Evolutionary conservation across 768 basidiomycete species (phyloP).

Genomic region (Mycena haematopus): DNA sequence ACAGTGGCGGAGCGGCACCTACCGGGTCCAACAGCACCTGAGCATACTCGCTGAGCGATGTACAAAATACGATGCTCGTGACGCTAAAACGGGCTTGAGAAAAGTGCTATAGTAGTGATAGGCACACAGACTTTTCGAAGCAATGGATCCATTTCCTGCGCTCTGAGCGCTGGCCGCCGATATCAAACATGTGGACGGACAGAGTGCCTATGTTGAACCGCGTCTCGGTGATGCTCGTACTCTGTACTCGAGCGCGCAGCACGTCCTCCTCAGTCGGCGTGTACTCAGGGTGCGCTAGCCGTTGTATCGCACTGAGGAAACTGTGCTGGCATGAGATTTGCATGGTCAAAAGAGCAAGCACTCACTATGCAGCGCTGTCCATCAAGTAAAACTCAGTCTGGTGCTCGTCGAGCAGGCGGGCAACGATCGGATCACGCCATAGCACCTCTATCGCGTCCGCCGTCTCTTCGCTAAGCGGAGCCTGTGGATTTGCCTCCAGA

Average conservation of each 20-base stretch:
- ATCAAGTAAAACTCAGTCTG: slow-evolving; percentile 77
- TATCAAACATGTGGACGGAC: slow-evolving; percentile 59
- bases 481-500: neutral
- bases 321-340: slow-evolving; percentile 37
- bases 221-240: slow-evolving; percentile 79
- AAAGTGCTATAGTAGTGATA: neutral
- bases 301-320: slow-evolving; percentile 70
- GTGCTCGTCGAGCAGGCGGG: slow-evolving; percentile 37
- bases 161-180: slow-evolving; percentile 56
- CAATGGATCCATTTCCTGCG: slow-evolving; percentile 41
- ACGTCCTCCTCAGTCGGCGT: slow-evolving; percentile 75
- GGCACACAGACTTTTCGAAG: slow-evolving; percentile 45
- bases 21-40: slow-evolving; percentile 49
- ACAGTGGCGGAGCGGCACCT: too few species aligned
- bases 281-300: slow-evolving; percentile 68
- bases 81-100: slow-evolving; percentile 36
- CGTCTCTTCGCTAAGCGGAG: slow-evolving; percentile 68
- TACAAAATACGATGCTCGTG: slow-evolving; percentile 75
- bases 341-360: slow-evolving; percentile 8
- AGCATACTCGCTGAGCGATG: slow-evolving; percentile 29
- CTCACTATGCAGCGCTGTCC: slow-evolving; percentile 79
- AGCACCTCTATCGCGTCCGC: slow-evolving; percentile 56
- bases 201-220: slow-evolving; percentile 60
- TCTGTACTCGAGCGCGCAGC: slow-evolving; percentile 73
- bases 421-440: slow-evolving; percentile 57